A percentile compares a stretch with the other conserved stretches of the same genome.
Conservation (phyloP, 179 eudicot species). For the Drosera spatulata region DNA sequence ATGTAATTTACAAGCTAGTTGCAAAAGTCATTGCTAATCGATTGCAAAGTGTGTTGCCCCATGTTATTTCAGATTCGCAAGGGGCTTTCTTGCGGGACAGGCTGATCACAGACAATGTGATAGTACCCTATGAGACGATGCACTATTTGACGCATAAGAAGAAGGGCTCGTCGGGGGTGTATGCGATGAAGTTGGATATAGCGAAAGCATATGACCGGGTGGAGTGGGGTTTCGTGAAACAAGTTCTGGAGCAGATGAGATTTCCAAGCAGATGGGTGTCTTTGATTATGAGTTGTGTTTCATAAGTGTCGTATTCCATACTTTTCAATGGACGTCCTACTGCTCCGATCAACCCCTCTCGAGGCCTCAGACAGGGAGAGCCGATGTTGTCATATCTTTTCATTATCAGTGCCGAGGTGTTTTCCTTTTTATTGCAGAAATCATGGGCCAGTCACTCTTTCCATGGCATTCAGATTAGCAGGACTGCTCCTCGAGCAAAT, state of each 20-base stretch:
- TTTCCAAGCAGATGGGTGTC: background rate
- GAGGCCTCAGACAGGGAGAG: background rate
- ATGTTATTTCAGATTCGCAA: background rate
- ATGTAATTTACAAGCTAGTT: background rate
- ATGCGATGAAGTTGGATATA: too few relatives aligned
- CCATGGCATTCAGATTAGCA: too few relatives aligned
- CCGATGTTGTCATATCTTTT: conserved; percentile 2
- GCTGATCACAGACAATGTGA: conserved; percentile 1
- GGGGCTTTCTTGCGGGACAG: conserved; percentile 3
- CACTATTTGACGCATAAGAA: background rate
- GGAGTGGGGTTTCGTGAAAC: background rate
- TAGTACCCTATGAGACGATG: background rate
- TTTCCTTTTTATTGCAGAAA: background rate
- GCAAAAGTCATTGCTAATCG: background rate
- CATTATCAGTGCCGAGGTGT: background rate
- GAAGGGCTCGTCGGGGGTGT: background rate
- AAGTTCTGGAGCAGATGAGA: background rate
- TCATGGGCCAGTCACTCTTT: too few relatives aligned
- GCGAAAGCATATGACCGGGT: too few relatives aligned
- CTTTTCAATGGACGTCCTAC: background rate
- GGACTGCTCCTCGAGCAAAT: too few relatives aligned
- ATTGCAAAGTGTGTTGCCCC: background rate
- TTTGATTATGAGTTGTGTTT: background rate
- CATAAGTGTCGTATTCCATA: background rate
- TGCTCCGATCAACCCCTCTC: background rate